Evolutionary conservation across 768 basidiomycete genomes (phyloP), one percentile per base, ranked within the genome.

Genomic region (Leucocoprinus sp.): DNA sequence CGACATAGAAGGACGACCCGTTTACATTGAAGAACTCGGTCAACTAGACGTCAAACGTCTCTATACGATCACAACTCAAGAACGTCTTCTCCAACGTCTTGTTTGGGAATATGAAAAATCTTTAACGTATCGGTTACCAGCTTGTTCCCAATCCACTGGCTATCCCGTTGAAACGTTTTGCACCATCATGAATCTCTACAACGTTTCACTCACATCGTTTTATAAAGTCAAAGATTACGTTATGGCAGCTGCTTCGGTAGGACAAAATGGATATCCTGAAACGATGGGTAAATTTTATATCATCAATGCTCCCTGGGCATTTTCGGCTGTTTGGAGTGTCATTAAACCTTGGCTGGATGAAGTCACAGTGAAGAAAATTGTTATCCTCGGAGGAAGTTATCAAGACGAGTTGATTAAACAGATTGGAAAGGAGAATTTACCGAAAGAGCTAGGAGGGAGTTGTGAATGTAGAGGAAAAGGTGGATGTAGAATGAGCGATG

Each of bases 241-340:
- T 34, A 75, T 71, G 50, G 64, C 76, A 17, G 87, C 92, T 0
- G 68, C 84, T 0, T 58, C 61, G 21, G 83, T 99, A 63, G 89
- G 90, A 8, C 93, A 96, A 63, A 78, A 96, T 68, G 74, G 85
- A 53, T 98, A 93, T 64, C 89, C 92, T 1, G 90, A 95, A 63
- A 80, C 74, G 53, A 91, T 97, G 95, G 95, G 95, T 69, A 90
- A 88, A 61, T 97, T 99, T 71, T 99, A 89, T 73, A 93, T 98
- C 74, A 87, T 96, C 75, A 97, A 98, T 59, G 88, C 91, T 0
- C 95, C 95, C 0, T 97, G 85, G 82, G 74, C 80, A 42, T 99
- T 99, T 70, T 76, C 78, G 41, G 76, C 84, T 29, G 85, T 95
- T 17, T 99, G 93, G 93, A 60, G 68, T 15, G 60, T 93, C 52